A percentile compares a stretch with the other conserved stretches of the same genome.
phyloP scores from a whole-genome alignment of 164 flowering plant species.

The Saururus chinensis region DNA sequence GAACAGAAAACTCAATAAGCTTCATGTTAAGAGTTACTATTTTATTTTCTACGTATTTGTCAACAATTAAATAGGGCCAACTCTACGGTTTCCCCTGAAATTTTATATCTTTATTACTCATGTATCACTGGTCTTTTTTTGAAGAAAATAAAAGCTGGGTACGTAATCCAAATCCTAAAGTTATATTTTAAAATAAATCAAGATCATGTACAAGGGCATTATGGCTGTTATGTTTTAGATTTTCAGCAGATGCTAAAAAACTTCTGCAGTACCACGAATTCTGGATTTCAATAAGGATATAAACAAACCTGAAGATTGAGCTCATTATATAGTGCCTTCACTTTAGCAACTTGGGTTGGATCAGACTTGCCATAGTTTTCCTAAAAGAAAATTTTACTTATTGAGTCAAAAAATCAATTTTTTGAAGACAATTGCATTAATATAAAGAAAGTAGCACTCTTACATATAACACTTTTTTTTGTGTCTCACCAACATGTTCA shows the following conservation, averaged over 20 bases:
- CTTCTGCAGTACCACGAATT: too few relatives aligned
- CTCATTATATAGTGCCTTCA: conserved; percentile 67
- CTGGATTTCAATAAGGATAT: not conserved
- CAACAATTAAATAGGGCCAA: not conserved
- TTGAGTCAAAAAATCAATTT: not conserved
- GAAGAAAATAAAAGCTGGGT: too few relatives aligned
- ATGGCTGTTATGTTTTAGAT: too few relatives aligned
- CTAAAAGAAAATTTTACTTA: conserved; percentile 21
- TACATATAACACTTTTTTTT: conserved; percentile 63
- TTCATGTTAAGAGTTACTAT: not conserved
- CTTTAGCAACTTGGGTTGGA: conserved; percentile 53
- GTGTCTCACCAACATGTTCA: conserved; percentile 59
- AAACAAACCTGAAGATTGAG: conserved; percentile 63
- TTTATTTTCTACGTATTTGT: too few relatives aligned
- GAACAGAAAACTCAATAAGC: too few relatives aligned
- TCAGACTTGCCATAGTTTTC: conserved; percentile 79
- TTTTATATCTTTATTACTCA: too few relatives aligned
- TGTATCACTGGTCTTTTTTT: too few relatives aligned
- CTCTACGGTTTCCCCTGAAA: too few relatives aligned
- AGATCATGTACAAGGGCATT: too few relatives aligned
- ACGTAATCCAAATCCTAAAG: too few relatives aligned
- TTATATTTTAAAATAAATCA: too few relatives aligned
- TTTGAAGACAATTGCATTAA: not conserved
- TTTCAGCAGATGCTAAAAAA: too few relatives aligned
- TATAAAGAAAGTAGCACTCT: conserved; percentile 8